Evolutionary conservation across 2,329 filamentous ascomycete species (phyloP), one percentile per base, ranked within the genome.

Genomic region (Ophiostoma perfectum): DNA sequence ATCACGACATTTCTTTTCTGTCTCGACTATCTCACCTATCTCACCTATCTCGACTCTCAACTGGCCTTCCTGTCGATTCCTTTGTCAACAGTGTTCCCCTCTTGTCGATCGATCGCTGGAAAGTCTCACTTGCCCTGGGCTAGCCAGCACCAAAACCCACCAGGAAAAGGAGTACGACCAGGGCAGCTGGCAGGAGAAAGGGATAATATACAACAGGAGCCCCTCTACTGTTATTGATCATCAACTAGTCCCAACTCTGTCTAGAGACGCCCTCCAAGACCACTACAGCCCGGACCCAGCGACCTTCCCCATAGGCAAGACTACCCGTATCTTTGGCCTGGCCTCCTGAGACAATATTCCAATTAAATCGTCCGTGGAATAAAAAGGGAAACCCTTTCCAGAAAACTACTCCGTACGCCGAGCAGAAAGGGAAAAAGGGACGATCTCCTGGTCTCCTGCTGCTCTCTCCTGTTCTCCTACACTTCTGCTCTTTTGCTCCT

Each of bases 161-260:
- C 49, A 27, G 42, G 5, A 55, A 55, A 55, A 55, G 49, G 49
- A 55, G 49, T 55, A n/a, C 18, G 49, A 55, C 49, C 49, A 55
- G 49, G 49, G 49, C 49, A 55, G 12, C 49, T 55, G 3, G 49
- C 49, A 52, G 9, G 67, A 66, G 63, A 55, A 70, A 64, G 68
- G 66, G 67, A 64, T 18, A 45, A 39, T 52, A 60, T 42, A 68
- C 47, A 41, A 66, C 65, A 68, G 64, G 58, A 62, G 55, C 62
- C 62, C 62, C 62, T 42, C 62, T 64, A 44, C 49, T 55, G 49
- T 45, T 41, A 69, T 71, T 70, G 71, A 71, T 71, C 70, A 70
- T 69, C 70, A 66, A 41, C 71, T 72, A 72, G 70, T 69, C 70
- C 71, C 67, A 72, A 72, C 71, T 67, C 41, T 62, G 70, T 68